Conservation (phyloP, 148 eudicot species). For the Rhododendron molle region DNA sequence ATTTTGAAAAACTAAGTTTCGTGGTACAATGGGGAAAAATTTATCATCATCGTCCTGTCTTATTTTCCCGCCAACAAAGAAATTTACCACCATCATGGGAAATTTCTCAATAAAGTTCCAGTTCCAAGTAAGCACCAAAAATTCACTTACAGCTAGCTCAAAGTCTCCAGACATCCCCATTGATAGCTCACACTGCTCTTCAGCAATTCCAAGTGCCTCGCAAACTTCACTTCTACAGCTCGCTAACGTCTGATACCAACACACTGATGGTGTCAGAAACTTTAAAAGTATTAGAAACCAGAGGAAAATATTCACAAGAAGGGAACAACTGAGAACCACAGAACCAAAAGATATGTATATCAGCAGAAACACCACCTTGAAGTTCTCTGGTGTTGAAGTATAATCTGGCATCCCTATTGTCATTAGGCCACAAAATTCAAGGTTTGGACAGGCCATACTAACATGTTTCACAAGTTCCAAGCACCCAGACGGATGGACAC, state of each 20-base stretch:
- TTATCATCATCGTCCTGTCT: background rate
- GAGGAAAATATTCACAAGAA: background rate
- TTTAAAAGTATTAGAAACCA: conserved; percentile 7
- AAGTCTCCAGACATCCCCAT: conserved; percentile 99
- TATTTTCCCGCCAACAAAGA: background rate
- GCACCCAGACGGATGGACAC: conserved; percentile 84
- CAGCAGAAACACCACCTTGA: conserved; percentile 49
- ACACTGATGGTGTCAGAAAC: conserved; percentile 13
- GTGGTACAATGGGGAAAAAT: background rate
- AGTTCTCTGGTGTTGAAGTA: conserved; percentile 94
- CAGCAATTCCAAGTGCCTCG: conserved; percentile 65
- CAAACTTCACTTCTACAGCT: conserved; percentile 81
- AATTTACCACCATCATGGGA: background rate
- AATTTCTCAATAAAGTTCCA: background rate
- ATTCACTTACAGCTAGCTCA: conserved; percentile 81
- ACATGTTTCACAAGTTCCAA: conserved; percentile 87
- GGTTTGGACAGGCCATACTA: conserved; percentile 68
- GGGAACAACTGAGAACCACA: background rate
- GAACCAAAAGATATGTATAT: background rate
- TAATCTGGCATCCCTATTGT: conserved; percentile 98
- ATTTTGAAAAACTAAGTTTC: background rate
- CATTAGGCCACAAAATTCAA: conserved; percentile 90
- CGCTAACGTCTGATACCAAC: conserved; percentile 52
- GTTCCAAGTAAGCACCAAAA: background rate
- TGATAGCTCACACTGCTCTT: conserved; percentile 85